Evolutionary conservation across 2,329 filamentous ascomycete species (phyloP).

Genomic region (Ceratocystis cubensis): DNA sequence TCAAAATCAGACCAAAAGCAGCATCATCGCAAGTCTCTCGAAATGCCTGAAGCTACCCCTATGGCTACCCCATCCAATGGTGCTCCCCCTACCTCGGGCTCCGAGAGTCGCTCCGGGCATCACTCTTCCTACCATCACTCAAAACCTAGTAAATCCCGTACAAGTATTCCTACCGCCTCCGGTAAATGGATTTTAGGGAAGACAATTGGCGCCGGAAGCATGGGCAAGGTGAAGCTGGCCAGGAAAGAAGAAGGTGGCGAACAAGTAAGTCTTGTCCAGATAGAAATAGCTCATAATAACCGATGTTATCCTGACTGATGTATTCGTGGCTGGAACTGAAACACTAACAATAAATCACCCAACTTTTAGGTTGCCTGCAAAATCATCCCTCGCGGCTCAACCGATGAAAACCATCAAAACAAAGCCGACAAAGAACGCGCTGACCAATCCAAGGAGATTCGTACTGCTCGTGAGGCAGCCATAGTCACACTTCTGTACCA

Average conservation of each 20-base stretch:
- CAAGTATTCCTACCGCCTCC: slow-evolving; percentile 77
- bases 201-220: slow-evolving; percentile 93
- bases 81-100: neutral
- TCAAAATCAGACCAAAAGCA: slow-evolving; percentile 18
- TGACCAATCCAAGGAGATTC: slow-evolving; percentile 91
- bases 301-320: neutral
- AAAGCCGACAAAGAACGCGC: slow-evolving; percentile 70
- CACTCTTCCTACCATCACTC: slow-evolving; percentile 19
- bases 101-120: slow-evolving; percentile 15
- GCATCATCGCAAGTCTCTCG: slow-evolving; percentile 13
- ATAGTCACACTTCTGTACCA: slow-evolving; percentile 92
- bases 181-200: slow-evolving; percentile 94
- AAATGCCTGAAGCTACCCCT: slow-evolving; percentile 18
- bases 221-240: slow-evolving; percentile 97
- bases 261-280: slow-evolving; percentile 47
- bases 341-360: neutral
- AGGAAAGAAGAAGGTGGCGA: slow-evolving; percentile 81
- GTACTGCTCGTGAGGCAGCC: slow-evolving; percentile 86
- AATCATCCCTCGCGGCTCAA: slow-evolving; percentile 83
- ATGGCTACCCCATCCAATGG: neutral
- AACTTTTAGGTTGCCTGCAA: slow-evolving; percentile 76
- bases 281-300: neutral
- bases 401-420: slow-evolving; percentile 66
- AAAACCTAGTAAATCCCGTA: slow-evolving; percentile 49
- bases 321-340: neutral